Evolutionary conservation across 495 filamentous ascomycete species (phyloP).

Genomic region (Aspergillus ostianus): DNA sequence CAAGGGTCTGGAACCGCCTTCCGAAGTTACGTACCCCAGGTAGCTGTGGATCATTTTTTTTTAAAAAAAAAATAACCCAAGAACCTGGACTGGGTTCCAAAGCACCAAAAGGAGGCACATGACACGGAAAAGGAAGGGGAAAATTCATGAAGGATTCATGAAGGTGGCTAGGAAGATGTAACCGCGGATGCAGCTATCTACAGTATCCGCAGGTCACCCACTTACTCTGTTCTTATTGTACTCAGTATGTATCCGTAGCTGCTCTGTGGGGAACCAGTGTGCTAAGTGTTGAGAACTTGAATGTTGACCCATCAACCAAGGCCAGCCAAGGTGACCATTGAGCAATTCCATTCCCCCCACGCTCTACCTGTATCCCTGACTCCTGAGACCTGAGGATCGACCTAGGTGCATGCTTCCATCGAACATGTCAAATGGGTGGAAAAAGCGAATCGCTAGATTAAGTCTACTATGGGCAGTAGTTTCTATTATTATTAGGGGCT

Average conservation of each 20-base stretch:
- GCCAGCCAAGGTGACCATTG: too few relatives aligned
- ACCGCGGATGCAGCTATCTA: too few relatives aligned
- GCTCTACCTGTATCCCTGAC: too few relatives aligned
- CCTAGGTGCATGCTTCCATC: too few relatives aligned
- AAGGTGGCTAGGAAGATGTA: too few relatives aligned
- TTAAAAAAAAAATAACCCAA: not conserved
- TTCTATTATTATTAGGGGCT: not conserved
- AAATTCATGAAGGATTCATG: not conserved
- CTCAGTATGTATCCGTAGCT: not conserved
- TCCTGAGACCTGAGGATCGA: too few relatives aligned
- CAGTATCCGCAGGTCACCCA: too few relatives aligned
- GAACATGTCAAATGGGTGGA: not conserved
- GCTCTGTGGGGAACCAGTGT: not conserved
- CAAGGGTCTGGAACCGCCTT: not conserved
- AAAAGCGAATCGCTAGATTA: too few relatives aligned
- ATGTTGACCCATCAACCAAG: too few relatives aligned
- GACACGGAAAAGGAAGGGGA: not conserved
- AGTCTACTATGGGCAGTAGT: not conserved
- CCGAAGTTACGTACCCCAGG: not conserved
- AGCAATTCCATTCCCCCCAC: too few relatives aligned
- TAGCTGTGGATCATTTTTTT: not conserved
- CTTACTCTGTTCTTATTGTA: not conserved
- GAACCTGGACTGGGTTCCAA: not conserved
- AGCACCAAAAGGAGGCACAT: slow-evolving; percentile 4
- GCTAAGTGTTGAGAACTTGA: not conserved